Base-by-base conservation (phyloP, 2,329 filamentous ascomycete species). In the Xylariaceae sp. region DNA sequence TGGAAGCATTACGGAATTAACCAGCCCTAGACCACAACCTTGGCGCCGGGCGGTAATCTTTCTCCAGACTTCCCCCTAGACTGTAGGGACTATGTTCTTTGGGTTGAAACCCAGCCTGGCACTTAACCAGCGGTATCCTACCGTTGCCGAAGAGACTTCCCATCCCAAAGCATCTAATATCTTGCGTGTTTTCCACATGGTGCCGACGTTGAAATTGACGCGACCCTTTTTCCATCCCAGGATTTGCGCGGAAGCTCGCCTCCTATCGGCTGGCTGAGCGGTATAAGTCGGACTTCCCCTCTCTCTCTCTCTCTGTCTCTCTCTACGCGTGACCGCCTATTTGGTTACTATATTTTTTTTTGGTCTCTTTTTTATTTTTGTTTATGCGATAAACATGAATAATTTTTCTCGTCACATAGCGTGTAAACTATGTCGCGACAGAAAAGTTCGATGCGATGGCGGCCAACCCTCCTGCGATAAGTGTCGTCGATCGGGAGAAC, bases 391-490 rank as follows among this genome's bases (percentile, higher is more conserved):
- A 39, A 63, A 13, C 56, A 65, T 65, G 64, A 65, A 60, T 51
- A 66, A 59, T 15, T 39, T 64, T 23, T 63, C 62, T 45, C 62
- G 61, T 34, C 62, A 64, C 56, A 66, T 65, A 61, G 63, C 61
- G 15, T 66, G 61, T 37, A 66, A 64, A 63, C 56, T 61, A 61
- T 67, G 65, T 55, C 63, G 65, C 53, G 67, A 67, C 58, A 61
- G 67, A 45, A 67, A 66, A 53, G 66, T 67, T 47, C 62, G 66
- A 30, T 68, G 65, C 56, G 62, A 64, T 58, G 65, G 66, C n/a
- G 65, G 60, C 2, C 62, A 67, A 37, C 66, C 66, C 15, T 48
- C 61, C 1, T 68, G 67, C 37, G 67, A 68, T 41, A 68, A 68
- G 35, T 68, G 67, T 35, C 61, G 61, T 48, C 61, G 66, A 13